Evolutionary conservation across 306 rosid species (phyloP).

Genomic region (Mucuna pruriens): DNA sequence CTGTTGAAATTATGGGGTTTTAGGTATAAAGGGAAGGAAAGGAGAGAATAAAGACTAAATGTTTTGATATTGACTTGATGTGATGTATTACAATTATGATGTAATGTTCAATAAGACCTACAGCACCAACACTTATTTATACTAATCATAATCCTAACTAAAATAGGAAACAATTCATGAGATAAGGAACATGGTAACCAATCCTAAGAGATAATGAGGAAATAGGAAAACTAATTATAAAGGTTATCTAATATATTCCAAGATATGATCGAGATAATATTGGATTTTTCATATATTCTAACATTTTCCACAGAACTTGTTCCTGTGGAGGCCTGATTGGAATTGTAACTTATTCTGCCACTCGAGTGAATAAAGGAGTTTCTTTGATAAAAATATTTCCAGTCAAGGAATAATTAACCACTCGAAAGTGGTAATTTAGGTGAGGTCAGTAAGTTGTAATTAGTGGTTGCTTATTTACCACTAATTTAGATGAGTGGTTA

Average conservation of each 20-base stretch:
- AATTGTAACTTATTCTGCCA: background rate
- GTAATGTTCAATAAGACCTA: background rate
- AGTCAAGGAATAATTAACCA: conserved; percentile 16
- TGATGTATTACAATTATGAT: background rate
- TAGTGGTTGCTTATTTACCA: background rate
- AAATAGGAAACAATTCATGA: background rate
- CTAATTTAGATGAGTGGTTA: conserved; percentile 5
- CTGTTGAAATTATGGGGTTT: background rate
- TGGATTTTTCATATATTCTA: background rate
- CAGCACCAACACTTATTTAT: background rate
- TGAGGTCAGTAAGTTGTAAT: background rate
- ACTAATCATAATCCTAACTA: background rate
- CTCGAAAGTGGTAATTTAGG: background rate
- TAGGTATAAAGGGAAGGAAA: background rate
- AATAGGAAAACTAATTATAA: background rate
- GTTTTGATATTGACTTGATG: background rate
- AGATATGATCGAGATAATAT: background rate
- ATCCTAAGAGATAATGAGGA: background rate
- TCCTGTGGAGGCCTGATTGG: background rate
- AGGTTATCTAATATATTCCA: background rate
- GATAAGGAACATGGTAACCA: background rate
- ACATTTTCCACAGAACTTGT: background rate
- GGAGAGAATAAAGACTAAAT: background rate
- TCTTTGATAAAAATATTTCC: background rate
- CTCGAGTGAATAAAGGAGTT: background rate